Evolutionary conservation across 805 yeast species (phyloP), one percentile per base, ranked within the genome.

Genomic region (Yueomyces sp.): DNA sequence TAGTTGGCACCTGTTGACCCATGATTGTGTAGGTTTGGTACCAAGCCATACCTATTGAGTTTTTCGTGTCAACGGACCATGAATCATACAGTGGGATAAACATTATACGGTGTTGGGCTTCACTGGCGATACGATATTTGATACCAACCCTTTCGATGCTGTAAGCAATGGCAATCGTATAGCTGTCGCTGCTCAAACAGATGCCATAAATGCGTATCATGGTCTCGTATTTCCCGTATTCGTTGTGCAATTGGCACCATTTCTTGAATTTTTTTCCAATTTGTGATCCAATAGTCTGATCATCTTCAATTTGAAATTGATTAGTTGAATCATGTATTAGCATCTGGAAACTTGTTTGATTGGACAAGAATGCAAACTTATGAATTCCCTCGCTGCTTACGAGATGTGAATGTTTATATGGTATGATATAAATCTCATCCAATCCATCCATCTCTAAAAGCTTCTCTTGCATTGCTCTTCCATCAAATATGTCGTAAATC

Each of bases 11-110:
- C n/a, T 42, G 38, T 30, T 52, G 42, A 7, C 49, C 49, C 42
- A 59, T 57, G 2, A 59, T 55, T 12, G 54, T 53, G 40, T 55
- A 60, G 6, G 54, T 57, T 45, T 61, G 65, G 37, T 57, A 62
- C 62, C 62, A 57, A 8, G 62, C 62, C 28, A 60, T 42, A 2
- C 64, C 65, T 31, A 52, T 41, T 1, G 61, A 55, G 9, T 39
- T 40, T 29, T 47, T 47, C 5, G 48, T 43, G 1, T 56, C 49
- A 12, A 59, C 45, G 12, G 45, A 39, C 65, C 66, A 62, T 5
- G 41, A 37, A 3, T 52, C 52, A 40, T 47, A 44, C 30, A 62
- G 42, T 3, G 64, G 64, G 2, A 60, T 38, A 38, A 60, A 49
- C 36, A 52, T 47, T 3, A 60, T 41, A 39, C 52, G 48, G 28